These are phyloP conservation scores for Hylodesmum podocarpum DNA, from an alignment of 306 rosid genomes.

Conservation along the genomic window DNA sequence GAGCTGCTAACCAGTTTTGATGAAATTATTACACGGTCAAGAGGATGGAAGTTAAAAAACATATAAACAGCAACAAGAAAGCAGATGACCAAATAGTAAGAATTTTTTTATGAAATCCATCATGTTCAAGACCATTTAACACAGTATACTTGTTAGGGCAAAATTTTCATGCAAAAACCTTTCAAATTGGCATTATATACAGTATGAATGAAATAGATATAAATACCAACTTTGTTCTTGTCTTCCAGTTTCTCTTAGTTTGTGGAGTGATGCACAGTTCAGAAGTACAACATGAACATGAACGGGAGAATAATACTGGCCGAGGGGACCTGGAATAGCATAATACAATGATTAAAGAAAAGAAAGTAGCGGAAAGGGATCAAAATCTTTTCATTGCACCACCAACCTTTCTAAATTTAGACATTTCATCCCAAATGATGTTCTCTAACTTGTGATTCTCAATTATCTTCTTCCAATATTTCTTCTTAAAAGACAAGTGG, in stretches of 20 bases:
- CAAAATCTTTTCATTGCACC: slow-evolving; percentile 3
- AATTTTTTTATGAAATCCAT: slow-evolving; percentile 11
- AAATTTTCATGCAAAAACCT: slow-evolving; percentile 18
- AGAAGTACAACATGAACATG: slow-evolving; percentile 53
- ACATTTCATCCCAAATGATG: neutral
- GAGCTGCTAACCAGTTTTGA: slow-evolving; percentile 50
- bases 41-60: slow-evolving; percentile 1
- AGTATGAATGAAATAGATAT: slow-evolving; percentile 31
- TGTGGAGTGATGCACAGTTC: slow-evolving; percentile 48
- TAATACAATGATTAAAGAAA: slow-evolving; percentile 18
- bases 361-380: slow-evolving; percentile 14
- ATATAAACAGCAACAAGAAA: neutral
- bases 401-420: neutral
- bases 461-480: neutral
- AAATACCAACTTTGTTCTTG: slow-evolving; percentile 73
- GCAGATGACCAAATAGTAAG: neutral
- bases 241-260: slow-evolving; percentile 59
- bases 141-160: slow-evolving; percentile 6
- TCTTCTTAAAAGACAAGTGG: neutral
- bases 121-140: slow-evolving; percentile 8
- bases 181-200: neutral
- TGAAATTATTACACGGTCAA: slow-evolving; percentile 42
- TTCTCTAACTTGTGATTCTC: neutral
- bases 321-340: slow-evolving; percentile 56
- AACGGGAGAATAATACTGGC: slow-evolving; percentile 43